Evolutionary conservation across 257 asterid genomes (phyloP).

Genomic region (Eustoma russellianum): DNA sequence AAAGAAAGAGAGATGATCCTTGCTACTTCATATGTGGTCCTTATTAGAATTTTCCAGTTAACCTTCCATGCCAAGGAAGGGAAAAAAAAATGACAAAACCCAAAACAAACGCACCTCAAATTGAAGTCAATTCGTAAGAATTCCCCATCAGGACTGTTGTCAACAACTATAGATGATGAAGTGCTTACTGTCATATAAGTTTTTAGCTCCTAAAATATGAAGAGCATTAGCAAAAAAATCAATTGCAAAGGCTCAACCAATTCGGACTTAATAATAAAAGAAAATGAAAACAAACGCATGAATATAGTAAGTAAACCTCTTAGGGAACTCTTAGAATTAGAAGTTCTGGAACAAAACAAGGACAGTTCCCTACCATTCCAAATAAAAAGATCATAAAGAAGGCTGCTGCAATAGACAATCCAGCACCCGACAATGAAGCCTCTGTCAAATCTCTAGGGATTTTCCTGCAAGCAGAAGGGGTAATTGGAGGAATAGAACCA

Average conservation of each 20-base stretch:
- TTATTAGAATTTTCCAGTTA: background rate
- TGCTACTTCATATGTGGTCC: background rate
- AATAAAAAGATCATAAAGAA: slow-evolving; percentile 68
- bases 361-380: slow-evolving; percentile 70
- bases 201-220: slow-evolving; percentile 62
- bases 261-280: too few relatives aligned
- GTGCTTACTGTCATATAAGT: slow-evolving; percentile 61
- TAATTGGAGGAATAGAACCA: background rate
- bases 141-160: slow-evolving; percentile 86
- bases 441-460: slow-evolving; percentile 83
- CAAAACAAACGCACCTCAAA: slow-evolving; percentile 46
- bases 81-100: background rate
- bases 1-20: background rate
- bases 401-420: slow-evolving; percentile 81
- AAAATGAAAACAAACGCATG: too few relatives aligned
- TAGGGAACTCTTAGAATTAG: too few relatives aligned
- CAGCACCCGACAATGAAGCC: slow-evolving; percentile 92
- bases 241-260: too few relatives aligned
- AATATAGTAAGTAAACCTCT: too few relatives aligned
- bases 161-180: slow-evolving; percentile 69
- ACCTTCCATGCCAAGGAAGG: background rate
- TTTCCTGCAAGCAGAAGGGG: slow-evolving; percentile 52
- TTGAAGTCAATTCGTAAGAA: slow-evolving; percentile 78
- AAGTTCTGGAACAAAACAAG: background rate
- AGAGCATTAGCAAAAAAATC: background rate